Conservation (phyloP, 225 moss, liverwort and hornwort genomes). For the Straminergon stramineum region DNA sequence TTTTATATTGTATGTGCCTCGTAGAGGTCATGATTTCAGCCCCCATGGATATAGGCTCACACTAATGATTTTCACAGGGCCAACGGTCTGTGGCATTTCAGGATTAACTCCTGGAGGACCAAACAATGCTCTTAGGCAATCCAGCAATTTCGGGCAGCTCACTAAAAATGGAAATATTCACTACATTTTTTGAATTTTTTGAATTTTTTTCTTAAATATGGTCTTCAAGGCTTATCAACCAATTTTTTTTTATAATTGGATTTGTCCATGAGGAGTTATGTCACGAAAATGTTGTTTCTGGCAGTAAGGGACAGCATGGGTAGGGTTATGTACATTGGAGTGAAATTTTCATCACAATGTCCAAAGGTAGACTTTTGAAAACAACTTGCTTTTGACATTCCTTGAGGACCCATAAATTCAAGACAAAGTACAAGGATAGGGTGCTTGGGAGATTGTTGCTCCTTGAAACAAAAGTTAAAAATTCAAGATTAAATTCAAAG, state of each 20-base stretch:
- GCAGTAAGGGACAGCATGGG: no score
- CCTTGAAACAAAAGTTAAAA: background rate
- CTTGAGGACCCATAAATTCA: rapidly evolving
- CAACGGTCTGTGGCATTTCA: background rate
- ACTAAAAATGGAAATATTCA: background rate
- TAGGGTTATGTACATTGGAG: no score
- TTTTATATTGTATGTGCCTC: background rate
- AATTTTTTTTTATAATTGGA: background rate
- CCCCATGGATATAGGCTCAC: background rate
- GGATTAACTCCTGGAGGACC: background rate
- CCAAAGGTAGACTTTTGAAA: background rate
- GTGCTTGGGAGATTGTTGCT: rapidly evolving
- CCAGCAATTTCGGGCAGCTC: background rate
- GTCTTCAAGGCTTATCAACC: rapidly evolving
- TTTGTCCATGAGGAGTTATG: rapidly evolving
- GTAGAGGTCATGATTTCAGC: background rate
- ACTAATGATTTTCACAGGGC: no score
- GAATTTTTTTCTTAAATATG: no score
- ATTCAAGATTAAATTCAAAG: no score
- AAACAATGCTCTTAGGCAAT: background rate
- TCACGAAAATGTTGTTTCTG: no score
- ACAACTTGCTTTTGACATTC: background rate
- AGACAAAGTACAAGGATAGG: rapidly evolving
- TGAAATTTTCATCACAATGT: no score
- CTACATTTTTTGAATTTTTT: background rate